Evolutionary conservation across 1,284 basidiomycete species (phyloP).

Genomic region (Boletus holoroseus): DNA sequence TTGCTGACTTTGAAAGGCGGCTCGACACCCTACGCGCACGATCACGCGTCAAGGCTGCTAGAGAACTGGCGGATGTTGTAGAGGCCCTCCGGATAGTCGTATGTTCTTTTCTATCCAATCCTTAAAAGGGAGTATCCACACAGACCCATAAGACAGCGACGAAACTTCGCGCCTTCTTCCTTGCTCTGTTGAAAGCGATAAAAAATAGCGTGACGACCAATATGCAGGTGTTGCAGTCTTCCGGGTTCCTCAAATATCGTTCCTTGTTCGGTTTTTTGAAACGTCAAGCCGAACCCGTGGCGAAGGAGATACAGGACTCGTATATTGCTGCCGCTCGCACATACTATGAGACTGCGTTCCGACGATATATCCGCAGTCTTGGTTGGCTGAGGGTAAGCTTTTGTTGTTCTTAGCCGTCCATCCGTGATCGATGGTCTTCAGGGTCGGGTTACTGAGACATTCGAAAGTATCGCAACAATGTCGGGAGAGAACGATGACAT

Average conservation of each 20-base stretch:
- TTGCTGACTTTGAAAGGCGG: constrained; percentile 75
- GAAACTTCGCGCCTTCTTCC: constrained; percentile 85
- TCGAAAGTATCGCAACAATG: constrained; percentile 49
- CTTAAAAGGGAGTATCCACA: background rate
- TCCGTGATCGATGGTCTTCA: constrained; percentile 27
- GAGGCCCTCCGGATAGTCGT: constrained; percentile 87
- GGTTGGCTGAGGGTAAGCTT: constrained; percentile 64
- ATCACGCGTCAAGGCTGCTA: constrained; percentile 76
- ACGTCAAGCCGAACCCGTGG: constrained; percentile 76
- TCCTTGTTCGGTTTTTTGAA: constrained; percentile 84
- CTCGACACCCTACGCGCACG: constrained; percentile 66
- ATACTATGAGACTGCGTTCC: constrained; percentile 95
- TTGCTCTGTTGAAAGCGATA: constrained; percentile 78
- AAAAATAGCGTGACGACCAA: constrained; percentile 84
- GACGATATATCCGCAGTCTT: constrained; percentile 82
- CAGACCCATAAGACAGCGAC: constrained; percentile 63
- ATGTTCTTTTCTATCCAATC: constrained; percentile 23
- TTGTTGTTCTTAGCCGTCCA: background rate
- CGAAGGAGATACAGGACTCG: constrained; percentile 84
- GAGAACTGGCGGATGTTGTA: constrained; percentile 75
- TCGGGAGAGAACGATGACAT: constrained; percentile 39
- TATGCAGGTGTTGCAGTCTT: constrained; percentile 88
- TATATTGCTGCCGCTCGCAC: constrained; percentile 82
- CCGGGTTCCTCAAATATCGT: constrained; percentile 80
- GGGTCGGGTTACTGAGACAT: constrained; percentile 59